Base-by-base conservation (phyloP, 331 rosid genomes). In the Rhamnella rubrinervis region DNA sequence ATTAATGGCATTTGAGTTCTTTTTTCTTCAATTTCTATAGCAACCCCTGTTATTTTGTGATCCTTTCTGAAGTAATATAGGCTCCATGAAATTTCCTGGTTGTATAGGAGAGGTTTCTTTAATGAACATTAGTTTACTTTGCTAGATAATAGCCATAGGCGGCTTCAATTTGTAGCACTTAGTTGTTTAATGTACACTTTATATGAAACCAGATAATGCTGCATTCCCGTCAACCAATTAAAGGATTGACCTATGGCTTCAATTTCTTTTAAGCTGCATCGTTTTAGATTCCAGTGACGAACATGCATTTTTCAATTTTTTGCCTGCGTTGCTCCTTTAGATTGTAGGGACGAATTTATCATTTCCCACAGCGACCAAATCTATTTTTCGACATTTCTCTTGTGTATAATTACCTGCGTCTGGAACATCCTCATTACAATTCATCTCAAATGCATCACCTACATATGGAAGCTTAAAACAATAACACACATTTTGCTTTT, bases 401-500 rank as follows among this genome's bases (percentile, higher is more conserved):
- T 38, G 5, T 4, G 31, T 0, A n/a, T 39, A 51, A 50, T 52
- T 58, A 9, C 62, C 44, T 55, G 47, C 57, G 67, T 72, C 60
- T 55, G 61, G 13, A 4, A 38, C n/a, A 40, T 2, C 18, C 40
- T 58, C 38, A 16, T 67, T 3, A 28, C 57, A 47, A 41, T 35
- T 68, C 4, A 35, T 41, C 26, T 19, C 17, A 18, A 26, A 1
- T 61, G 66, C 26, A n/a, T 49, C 47, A 55, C 59, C 7, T 49
- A 38, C 38, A 50, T 14, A 6, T 4, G 31, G 73, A 65, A 75
- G 55, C 75, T 58, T 77, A 67, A 59, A 19, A 31, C 3, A 31
- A 41, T 86, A 56, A 82, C 66, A 41, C 50, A 79, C 71, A 52
- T 61, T n/a, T n/a, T 63, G 59, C 25, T 75, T 82, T 61, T 76